Evolutionary conservation across 768 basidiomycete species (phyloP), one percentile per base, ranked within the genome.

Genomic region (Boletus vinaceobasis): DNA sequence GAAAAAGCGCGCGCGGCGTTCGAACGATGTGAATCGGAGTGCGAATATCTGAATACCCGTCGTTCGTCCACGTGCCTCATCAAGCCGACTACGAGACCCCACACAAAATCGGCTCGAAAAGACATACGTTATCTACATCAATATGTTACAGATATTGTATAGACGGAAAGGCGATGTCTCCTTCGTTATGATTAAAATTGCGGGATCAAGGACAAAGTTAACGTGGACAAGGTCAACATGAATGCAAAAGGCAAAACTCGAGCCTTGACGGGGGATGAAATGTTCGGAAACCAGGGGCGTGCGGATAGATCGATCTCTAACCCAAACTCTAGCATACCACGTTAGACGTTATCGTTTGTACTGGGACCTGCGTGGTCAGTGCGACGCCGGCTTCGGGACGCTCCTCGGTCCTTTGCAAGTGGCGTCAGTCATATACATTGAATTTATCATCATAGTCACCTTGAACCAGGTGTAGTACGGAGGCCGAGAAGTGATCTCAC

Each of bases 401-500:
- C 13, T 57, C 56, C 4, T 58, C 49, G 4, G 27, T 21, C 5
- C 2, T 1, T 43, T 23, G 17, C 23, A 2, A 23, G 23, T 13
- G 33, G 42, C 10, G 42, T 55, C 26, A 60, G 59, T 44, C 11
- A 36, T 7, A 10, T 6, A 5, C n/a, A 38, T 23, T 31, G 26
- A 32, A 42, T 39, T 1, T 5, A 10, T 5, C 15, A 13, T 21
- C 9, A 15, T 14, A 8, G 2, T 15, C 15, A 64, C 60, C 43
- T 52, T 21, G 39, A 6, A 29, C 21, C 7, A 10, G 38, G 10
- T 8, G 42, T 33, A 32, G 42, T 33, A 32, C 17, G 50, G 42
- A 57, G 17, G 5, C 35, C 50, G 15, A 65, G 58, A 33, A 66
- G 64, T 19, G 49, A 57, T 5, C 54, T 62, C 35, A 64, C 60